phyloP scores from a whole-genome alignment of 345 rosid genomes.

The Salix suchowensis region DNA sequence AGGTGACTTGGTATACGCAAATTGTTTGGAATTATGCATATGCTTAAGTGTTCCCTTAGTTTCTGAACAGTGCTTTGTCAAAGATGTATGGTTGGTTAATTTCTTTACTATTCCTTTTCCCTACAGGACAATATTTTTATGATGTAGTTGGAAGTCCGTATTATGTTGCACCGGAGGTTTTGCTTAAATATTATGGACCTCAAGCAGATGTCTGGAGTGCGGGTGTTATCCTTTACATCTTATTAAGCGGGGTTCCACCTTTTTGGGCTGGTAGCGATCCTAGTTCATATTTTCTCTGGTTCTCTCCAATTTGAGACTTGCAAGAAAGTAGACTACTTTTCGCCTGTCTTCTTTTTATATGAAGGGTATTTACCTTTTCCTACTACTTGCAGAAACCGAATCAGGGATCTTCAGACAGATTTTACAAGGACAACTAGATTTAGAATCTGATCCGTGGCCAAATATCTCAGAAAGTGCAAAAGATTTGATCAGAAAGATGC shows the following conservation, averaged over 20 bases:
- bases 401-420: constrained; percentile 95
- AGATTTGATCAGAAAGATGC: constrained; percentile 80
- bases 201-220: constrained; percentile 95
- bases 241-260: constrained; percentile 92
- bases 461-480: constrained; percentile 83
- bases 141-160: constrained; percentile 99
- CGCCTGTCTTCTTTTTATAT: not conserved
- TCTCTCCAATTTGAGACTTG: not conserved
- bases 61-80: not conserved
- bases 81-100: not conserved
- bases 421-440: constrained; percentile 75
- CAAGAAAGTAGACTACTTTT: not conserved
- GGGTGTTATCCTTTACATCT: constrained; percentile 91
- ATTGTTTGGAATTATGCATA: not conserved
- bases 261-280: constrained; percentile 76
- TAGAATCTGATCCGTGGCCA: constrained; percentile 94
- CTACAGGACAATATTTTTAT: constrained; percentile 62
- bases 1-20: not conserved
- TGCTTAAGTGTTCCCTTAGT: not conserved
- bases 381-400: constrained; percentile 63
- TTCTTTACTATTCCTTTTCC: not conserved
- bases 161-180: constrained; percentile 96
- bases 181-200: constrained; percentile 82
- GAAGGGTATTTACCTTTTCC: not conserved
- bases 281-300: not conserved